These are phyloP conservation scores for Pyrus hybrid DNA, from an alignment of 331 rosid genomes.

Conservation along the genomic window DNA sequence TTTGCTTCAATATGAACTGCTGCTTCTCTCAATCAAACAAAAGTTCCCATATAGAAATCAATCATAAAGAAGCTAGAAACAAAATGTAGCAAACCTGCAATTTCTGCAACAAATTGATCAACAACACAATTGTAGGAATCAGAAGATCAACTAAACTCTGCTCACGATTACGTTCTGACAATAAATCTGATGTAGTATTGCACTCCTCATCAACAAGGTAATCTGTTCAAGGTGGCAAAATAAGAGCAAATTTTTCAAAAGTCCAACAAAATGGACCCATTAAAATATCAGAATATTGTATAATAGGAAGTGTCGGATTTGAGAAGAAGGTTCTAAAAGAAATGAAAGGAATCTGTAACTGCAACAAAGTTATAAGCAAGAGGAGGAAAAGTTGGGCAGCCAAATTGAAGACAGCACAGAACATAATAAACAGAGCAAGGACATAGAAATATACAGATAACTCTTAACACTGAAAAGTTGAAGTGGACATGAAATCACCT, in stretches of 20 bases:
- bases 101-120: constrained; percentile 70
- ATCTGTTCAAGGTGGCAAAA: constrained; percentile 53
- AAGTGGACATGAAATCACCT: not conserved
- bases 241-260: constrained; percentile 2
- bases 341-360: not conserved
- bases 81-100: constrained; percentile 57
- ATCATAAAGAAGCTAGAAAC: not conserved
- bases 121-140: constrained; percentile 73
- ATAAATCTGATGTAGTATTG: constrained; percentile 86
- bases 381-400: not conserved
- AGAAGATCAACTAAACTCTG: constrained; percentile 82
- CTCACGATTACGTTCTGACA: constrained; percentile 84
- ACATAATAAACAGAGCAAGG: not conserved
- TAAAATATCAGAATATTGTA: not conserved
- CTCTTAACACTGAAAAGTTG: not conserved
- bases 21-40: not conserved
- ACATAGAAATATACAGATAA: not conserved
- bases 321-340: not conserved
- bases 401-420: not conserved
- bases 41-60: not conserved
- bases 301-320: not conserved
- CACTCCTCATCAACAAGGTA: constrained; percentile 98
- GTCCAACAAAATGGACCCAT: not conserved
- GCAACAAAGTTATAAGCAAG: not conserved
- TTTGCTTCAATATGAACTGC: not conserved